Percentiles rank a stretch among this genome's conserved stretches.
phyloP scores from a whole-genome alignment of 208 protist genomes.

The Blastocrithidia nonstop region DNA sequence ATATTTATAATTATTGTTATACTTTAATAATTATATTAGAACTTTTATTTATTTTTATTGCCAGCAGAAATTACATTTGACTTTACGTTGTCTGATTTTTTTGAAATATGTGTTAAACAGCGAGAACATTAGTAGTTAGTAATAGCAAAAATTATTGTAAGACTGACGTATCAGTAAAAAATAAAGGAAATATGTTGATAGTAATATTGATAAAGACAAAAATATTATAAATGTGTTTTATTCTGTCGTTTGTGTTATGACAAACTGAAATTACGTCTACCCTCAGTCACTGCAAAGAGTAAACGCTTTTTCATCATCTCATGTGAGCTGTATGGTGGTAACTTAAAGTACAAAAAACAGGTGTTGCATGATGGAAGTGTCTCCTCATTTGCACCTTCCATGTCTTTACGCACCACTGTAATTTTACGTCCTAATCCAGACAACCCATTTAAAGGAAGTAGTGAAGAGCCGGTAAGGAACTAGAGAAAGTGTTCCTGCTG shows the following conservation, averaged over 20 bases:
- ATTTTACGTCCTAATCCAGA: constrained; percentile 52
- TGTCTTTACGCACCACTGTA: constrained; percentile 68
- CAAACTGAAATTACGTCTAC: constrained; percentile 73
- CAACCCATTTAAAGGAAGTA: constrained; percentile 70
- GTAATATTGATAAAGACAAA: not conserved
- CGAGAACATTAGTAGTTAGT: not conserved
- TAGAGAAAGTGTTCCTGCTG: constrained; percentile 76
- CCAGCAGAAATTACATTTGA: no score
- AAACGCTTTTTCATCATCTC: constrained; percentile 61
- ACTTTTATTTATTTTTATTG: no score
- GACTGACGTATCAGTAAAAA: not conserved
- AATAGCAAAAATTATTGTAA: not conserved
- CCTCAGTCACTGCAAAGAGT: constrained; percentile 62
- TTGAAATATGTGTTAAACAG: not conserved
- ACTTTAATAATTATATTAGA: no score
- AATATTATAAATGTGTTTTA: not conserved
- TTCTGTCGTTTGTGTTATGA: constrained; percentile 23
- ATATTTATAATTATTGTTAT: no score
- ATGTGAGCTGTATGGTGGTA: constrained; percentile 64
- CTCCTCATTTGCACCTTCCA: constrained; percentile 42
- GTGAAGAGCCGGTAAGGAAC: constrained; percentile 76
- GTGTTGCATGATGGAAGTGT: constrained; percentile 85
- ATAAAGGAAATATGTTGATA: not conserved
- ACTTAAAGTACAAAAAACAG: constrained; percentile 85
- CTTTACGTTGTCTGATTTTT: not conserved